Evolutionary conservation across 2,329 filamentous ascomycete species (phyloP).

Genomic region (Purpureocillium lavendulum): DNA sequence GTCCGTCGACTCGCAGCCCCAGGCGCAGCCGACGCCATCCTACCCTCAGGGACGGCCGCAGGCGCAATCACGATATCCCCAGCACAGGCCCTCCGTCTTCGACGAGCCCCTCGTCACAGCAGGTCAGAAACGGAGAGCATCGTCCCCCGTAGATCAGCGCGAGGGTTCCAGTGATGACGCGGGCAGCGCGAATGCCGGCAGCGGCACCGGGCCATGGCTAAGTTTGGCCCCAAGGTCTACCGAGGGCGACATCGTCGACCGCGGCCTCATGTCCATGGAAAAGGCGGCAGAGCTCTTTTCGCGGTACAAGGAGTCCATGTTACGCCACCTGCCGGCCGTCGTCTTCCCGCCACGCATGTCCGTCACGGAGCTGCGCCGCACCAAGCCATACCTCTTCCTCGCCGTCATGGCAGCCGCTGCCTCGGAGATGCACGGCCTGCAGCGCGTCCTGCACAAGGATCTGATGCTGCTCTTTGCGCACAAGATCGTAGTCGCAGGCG

Average conservation of each 20-base stretch:
- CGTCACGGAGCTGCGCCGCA: conserved; percentile 44
- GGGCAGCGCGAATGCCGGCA: no score
- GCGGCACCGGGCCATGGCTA: not conserved
- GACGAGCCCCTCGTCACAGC: not conserved
- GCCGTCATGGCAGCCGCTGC: conserved; percentile 60
- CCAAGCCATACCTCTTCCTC: conserved; percentile 61
- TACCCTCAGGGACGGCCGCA: no score
- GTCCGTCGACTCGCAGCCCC: not conserved
- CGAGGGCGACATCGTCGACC: conserved; percentile 44
- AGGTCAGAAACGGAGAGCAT: conserved; percentile 22
- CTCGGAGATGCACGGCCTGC: conserved; percentile 45
- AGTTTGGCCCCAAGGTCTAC: not conserved
- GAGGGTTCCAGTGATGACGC: conserved; percentile 6
- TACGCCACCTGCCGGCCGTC: conserved; percentile 52
- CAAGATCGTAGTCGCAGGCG: conserved; percentile 62
- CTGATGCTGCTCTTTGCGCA: conserved; percentile 67
- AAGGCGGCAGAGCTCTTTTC: conserved; percentile 46
- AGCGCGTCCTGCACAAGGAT: conserved; percentile 57
- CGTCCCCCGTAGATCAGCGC: conserved; percentile 9
- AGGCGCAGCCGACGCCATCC: not conserved
- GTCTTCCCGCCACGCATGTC: conserved; percentile 48
- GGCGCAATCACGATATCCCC: conserved; percentile 1
- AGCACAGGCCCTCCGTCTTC: conserved; percentile 1
- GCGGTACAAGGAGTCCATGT: conserved; percentile 52
- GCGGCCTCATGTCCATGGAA: conserved; percentile 48